Percentiles rank a stretch among this genome's conserved stretches.
Evolutionary conservation across 2,329 filamentous ascomycete species (phyloP).

Genomic region (Aureobasidium uvarum): DNA sequence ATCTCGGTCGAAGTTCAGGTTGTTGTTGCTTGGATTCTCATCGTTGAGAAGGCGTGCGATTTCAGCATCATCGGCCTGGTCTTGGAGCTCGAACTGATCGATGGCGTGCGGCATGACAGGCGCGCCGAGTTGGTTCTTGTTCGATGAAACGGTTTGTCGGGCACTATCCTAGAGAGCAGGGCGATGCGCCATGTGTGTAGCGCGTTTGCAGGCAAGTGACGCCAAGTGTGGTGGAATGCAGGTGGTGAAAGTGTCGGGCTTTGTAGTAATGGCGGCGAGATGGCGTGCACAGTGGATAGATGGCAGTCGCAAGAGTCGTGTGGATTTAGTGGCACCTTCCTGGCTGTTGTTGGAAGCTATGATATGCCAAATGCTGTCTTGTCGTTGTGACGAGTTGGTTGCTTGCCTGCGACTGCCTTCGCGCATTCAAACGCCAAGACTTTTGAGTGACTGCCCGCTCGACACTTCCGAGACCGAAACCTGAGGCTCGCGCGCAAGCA

Average conservation of each 20-base stretch:
- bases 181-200: conserved; percentile 15
- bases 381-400: neutral
- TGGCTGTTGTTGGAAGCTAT: neutral
- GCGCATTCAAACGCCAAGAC: neutral
- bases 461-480: conserved; percentile 4
- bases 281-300: neutral
- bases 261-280: neutral
- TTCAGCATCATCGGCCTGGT: conserved; percentile 34
- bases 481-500: neutral
- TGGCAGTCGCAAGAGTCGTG: neutral
- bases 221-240: neutral
- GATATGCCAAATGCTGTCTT: neutral
- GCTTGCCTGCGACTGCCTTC: neutral
- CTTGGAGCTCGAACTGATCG: conserved; percentile 30
- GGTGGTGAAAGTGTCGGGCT: neutral
- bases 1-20: conserved; percentile 35
- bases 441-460: neutral
- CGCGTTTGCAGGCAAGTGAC: neutral
- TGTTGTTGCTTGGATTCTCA: conserved; percentile 32
- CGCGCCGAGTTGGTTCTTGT: neutral
- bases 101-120: conserved; percentile 43
- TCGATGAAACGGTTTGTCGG: neutral
- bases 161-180: neutral
- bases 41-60: conserved; percentile 36
- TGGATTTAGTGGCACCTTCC: neutral